These are phyloP conservation scores for Anthoceros angustus DNA, from an alignment of 225 moss, liverwort and hornwort genomes.

Conservation along the genomic window DNA sequence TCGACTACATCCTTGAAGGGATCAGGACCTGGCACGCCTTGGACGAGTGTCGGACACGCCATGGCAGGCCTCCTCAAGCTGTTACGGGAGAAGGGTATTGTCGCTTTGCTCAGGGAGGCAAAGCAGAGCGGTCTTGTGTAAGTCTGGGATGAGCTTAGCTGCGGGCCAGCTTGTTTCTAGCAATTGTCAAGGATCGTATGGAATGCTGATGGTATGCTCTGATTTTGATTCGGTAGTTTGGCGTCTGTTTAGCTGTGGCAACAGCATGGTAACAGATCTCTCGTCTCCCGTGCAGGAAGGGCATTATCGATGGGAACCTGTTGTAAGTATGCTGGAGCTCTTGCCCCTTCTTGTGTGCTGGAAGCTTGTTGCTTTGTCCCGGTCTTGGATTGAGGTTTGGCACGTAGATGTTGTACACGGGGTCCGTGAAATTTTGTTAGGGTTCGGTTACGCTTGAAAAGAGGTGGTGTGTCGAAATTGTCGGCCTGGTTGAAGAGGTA, in stretches of 20 bases:
- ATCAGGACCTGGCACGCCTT: no score
- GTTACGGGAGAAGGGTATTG: background rate
- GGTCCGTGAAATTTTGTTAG: background rate
- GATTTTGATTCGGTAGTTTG: background rate
- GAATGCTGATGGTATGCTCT: background rate
- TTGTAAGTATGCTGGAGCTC: conserved; percentile 26
- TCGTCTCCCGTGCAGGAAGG: conserved; percentile 19
- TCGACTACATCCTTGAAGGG: no score
- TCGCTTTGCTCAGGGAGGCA: background rate
- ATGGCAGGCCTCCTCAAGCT: conserved; percentile 2
- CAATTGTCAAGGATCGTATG: no score
- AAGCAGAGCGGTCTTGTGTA: background rate
- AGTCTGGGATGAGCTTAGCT: background rate
- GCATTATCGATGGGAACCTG: conserved; percentile 46
- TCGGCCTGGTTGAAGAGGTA: background rate
- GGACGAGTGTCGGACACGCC: background rate
- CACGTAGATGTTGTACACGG: background rate
- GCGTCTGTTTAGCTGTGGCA: background rate
- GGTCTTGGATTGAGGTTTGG: background rate
- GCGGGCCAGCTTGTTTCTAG: background rate
- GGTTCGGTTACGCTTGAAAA: background rate
- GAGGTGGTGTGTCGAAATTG: background rate
- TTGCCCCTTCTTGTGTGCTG: background rate
- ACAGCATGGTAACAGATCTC: background rate
- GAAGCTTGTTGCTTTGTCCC: background rate